These are phyloP conservation scores for Lentinula sp. DNA, from an alignment of 768 basidiomycete genomes.

Conservation along the genomic window DNA sequence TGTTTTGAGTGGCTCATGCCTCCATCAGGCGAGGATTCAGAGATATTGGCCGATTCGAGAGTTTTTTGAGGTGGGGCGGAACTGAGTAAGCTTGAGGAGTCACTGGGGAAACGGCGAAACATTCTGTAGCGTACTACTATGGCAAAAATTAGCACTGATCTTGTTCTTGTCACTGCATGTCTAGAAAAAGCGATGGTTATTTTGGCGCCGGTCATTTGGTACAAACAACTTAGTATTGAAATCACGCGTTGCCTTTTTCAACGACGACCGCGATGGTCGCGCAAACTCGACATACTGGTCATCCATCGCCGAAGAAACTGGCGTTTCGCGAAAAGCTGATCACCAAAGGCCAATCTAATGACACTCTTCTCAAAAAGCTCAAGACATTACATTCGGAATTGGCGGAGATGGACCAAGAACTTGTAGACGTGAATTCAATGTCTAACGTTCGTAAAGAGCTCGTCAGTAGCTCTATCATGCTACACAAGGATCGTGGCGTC, in stretches of 20 bases:
- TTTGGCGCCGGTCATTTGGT: neutral
- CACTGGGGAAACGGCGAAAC: too few species aligned
- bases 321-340: slow-evolving; percentile 79
- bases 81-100: too few species aligned
- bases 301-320: slow-evolving; percentile 53
- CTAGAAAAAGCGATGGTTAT: neutral
- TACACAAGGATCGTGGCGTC: slow-evolving; percentile 94
- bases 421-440: slow-evolving; percentile 71
- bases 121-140: too few species aligned
- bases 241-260: slow-evolving; percentile 32
- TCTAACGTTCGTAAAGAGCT: slow-evolving; percentile 70
- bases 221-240: slow-evolving; percentile 21
- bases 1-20: too few species aligned
- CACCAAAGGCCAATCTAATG: slow-evolving; percentile 71
- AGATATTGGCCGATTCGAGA: too few species aligned
- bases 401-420: slow-evolving; percentile 82
- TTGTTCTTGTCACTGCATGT: neutral
- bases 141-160: too few species aligned
- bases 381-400: slow-evolving; percentile 74
- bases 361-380: slow-evolving; percentile 81
- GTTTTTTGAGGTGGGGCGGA: too few species aligned
- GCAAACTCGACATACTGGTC: slow-evolving; percentile 58
- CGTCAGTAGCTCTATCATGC: slow-evolving; percentile 69
- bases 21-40: too few species aligned
- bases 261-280: slow-evolving; percentile 52